phyloP scores from a whole-genome alignment of 2,329 filamentous ascomycete genomes.

The Cryphonectria radicalis region DNA sequence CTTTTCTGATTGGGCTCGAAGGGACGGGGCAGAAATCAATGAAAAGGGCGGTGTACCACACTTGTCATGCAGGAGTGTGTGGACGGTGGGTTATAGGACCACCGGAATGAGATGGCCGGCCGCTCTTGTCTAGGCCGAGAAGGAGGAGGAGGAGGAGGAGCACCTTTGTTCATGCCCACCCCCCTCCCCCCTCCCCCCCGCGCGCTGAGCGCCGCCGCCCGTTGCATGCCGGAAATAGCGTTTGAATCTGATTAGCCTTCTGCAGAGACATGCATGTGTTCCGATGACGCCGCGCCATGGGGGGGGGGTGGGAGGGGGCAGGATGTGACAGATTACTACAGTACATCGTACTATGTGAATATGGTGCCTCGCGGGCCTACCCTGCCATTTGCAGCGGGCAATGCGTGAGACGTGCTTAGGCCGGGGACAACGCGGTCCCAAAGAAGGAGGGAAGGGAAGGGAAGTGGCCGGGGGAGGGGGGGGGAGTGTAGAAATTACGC shows the following conservation, averaged over 20 bases:
- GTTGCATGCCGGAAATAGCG: slow-evolving; percentile 24
- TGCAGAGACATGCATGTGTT: slow-evolving; percentile 19
- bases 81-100: slow-evolving; percentile 22
- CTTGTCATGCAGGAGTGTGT: slow-evolving; percentile 18
- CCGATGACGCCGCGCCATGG: slow-evolving; percentile 27
- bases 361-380: slow-evolving; percentile 26
- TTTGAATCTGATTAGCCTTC: slow-evolving; percentile 22
- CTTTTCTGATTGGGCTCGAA: slow-evolving; percentile 12
- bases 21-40: slow-evolving; percentile 14
- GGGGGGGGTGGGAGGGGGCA: background rate
- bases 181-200: background rate
- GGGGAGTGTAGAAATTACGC: slow-evolving; percentile 8
- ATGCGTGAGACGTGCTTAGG: slow-evolving; percentile 11
- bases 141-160: slow-evolving; percentile 12
- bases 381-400: slow-evolving; percentile 8
- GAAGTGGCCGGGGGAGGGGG: background rate
- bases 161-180: slow-evolving; percentile 13
- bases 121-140: slow-evolving; percentile 21
- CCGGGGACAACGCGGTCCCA: slow-evolving; percentile 9
- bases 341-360: slow-evolving; percentile 6
- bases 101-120: slow-evolving; percentile 20
- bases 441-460: background rate
- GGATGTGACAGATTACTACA: slow-evolving; percentile 22
- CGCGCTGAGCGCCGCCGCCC: slow-evolving; percentile 22
- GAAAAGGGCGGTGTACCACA: slow-evolving; percentile 28